Evolutionary conservation across 495 filamentous ascomycete genomes (phyloP), one percentile per base, ranked within the genome.

Genomic region (Rusavskia elegans): DNA sequence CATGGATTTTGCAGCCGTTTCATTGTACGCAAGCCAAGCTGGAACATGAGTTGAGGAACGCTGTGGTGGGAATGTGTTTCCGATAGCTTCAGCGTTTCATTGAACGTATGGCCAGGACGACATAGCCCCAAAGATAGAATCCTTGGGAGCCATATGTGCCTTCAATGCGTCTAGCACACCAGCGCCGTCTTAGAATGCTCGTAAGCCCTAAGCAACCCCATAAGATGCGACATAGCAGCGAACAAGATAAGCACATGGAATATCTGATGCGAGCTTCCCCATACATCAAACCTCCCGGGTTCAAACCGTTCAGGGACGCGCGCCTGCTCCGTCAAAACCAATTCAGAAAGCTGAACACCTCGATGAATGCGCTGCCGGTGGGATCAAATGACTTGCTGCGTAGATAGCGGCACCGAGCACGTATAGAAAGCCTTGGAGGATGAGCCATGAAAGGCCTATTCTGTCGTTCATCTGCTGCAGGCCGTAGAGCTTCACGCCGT

Each of bases 371-470:
- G 45, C 16, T 14, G 45, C 6, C 8, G 40, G 35, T 41, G 14
- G 16, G n/a, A n/a, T 54, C 36, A 49, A 48, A 19, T 35, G 21
- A 69, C 77, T 63, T 48, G 77, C 74, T 21, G 86, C 89, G 65
- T 95, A 95, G 30, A 97, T 71, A 25, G 71, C 78, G 9, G 92
- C 92, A 9, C 93, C 92, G 23, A 84, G 65, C 29, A 97, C 82
- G 68, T 98, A 97, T 42, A 97, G 61, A 39, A 74, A 71, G 2
- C 90, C 92, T 63, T 97, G 82, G 3, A 79, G 58, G 1, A 87
- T 61, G n/a, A 94, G 68, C 87, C 86, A 96, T 42, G 68, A 72
- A 27, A 98, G 78, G 2, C 87, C 87, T 63, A 97, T 94, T 52
- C 81, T 77, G 27, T 78, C 67, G 29, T 81, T 71, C 61, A 86